Conservation (phyloP, 768 basidiomycete genomes). For the Suillus ampliporus region DNA sequence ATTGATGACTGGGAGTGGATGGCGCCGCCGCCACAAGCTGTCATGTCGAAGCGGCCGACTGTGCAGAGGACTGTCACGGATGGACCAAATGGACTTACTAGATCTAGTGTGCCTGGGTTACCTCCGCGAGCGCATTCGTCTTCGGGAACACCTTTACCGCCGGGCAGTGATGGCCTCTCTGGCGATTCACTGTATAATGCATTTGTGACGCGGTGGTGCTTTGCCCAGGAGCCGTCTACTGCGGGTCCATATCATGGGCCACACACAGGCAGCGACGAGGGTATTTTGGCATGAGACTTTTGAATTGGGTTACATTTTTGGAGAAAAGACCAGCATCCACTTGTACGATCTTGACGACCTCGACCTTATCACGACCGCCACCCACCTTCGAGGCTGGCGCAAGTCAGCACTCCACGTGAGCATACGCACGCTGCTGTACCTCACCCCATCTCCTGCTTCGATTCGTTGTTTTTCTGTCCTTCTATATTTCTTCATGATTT, state of each 20-base stretch:
- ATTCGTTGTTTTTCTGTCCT: too few relatives aligned
- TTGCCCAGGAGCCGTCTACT: constrained; percentile 52
- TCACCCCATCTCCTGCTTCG: not conserved
- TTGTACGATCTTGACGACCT: constrained; percentile 2
- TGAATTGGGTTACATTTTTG: not conserved
- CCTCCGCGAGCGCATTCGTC: not conserved
- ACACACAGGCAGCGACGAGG: not conserved
- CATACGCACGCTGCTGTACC: not conserved
- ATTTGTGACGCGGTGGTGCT: constrained; percentile 72
- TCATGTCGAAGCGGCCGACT: constrained; percentile 2
- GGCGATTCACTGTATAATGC: constrained; percentile 57
- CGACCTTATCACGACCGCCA: not conserved
- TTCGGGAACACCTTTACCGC: constrained; percentile 2
- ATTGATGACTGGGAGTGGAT: constrained; percentile 33
- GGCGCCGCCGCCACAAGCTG: not conserved
- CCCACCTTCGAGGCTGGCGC: not conserved
- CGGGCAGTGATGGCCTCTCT: constrained; percentile 12
- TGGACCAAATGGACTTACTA: constrained; percentile 4
- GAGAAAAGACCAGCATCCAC: not conserved
- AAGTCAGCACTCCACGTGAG: not conserved
- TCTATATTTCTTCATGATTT: not conserved
- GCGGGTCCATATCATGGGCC: constrained; percentile 15
- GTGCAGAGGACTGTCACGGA: constrained; percentile 19
- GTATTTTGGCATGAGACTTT: constrained; percentile 25
- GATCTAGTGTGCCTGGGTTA: constrained; percentile 30